Conservation (phyloP, 2,329 filamentous ascomycete species). For the Chlorencoelia australis region DNA sequence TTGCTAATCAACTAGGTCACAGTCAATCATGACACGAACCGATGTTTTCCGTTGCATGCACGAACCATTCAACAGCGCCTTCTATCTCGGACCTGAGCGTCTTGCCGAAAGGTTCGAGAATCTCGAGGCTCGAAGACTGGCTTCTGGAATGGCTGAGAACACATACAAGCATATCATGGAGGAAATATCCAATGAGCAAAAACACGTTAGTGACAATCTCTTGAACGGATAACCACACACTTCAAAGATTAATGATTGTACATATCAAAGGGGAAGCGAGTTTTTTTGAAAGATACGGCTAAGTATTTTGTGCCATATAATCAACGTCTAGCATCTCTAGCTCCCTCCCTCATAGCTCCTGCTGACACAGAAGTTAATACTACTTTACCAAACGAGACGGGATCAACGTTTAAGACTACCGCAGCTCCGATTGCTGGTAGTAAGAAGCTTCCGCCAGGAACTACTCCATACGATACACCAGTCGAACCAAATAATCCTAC, state of each 20-base stretch:
- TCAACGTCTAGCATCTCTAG: conserved; percentile 56
- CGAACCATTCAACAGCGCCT: conserved; percentile 94
- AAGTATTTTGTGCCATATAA: conserved; percentile 80
- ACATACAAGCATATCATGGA: conserved; percentile 74
- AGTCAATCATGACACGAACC: conserved; percentile 90
- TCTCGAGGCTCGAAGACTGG: conserved; percentile 44
- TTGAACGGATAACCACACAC: too few species aligned
- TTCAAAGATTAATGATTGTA: too few species aligned
- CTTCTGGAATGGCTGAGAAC: conserved; percentile 57
- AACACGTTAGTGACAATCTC: too few species aligned
- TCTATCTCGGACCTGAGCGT: conserved; percentile 89
- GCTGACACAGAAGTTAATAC: conserved; percentile 40
- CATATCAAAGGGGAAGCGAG: conserved; percentile 65
- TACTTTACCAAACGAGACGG: conserved; percentile 24
- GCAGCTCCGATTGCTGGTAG: too few species aligned
- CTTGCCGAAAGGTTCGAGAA: conserved; percentile 69
- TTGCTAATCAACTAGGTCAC: too few species aligned
- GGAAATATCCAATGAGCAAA: conserved; percentile 58
- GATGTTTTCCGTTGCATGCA: conserved; percentile 77
- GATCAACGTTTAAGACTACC: conserved; percentile 22
- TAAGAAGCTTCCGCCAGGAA: too few species aligned
- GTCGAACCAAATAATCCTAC: conserved; percentile 70
- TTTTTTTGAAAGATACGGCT: conserved; percentile 97
- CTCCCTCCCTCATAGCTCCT: conserved; percentile 60
- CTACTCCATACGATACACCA: conserved; percentile 44